phyloP scores from a whole-genome alignment of 208 protist species.

The Leishmania amazonensis region DNA sequence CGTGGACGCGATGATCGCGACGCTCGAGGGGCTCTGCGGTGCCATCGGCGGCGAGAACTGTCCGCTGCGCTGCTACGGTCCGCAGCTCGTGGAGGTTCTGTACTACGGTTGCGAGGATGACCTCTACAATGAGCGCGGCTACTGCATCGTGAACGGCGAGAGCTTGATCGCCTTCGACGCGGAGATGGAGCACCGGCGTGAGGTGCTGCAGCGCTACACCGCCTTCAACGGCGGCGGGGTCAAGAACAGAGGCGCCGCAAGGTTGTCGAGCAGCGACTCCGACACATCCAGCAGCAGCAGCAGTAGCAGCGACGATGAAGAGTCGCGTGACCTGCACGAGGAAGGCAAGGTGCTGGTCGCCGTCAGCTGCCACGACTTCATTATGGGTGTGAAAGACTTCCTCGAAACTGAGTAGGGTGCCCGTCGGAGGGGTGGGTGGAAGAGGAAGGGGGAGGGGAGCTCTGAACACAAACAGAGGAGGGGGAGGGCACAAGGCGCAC shows the following conservation, averaged over 20 bases:
- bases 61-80: slow-evolving; percentile 49
- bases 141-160: slow-evolving; percentile 80
- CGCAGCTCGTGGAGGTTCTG: slow-evolving; percentile 66
- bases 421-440: not conserved
- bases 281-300: slow-evolving; percentile 2
- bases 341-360: slow-evolving; percentile 66
- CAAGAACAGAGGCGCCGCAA: not conserved
- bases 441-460: not conserved
- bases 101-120: slow-evolving; percentile 76
- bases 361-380: slow-evolving; percentile 55
- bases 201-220: slow-evolving; percentile 40
- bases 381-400: slow-evolving; percentile 63
- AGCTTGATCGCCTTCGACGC: slow-evolving; percentile 70
- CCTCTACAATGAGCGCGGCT: slow-evolving; percentile 70
- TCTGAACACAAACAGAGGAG: not conserved
- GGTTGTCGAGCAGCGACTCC: slow-evolving; percentile 17
- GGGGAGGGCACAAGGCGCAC: not conserved
- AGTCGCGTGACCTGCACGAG: slow-evolving; percentile 39
- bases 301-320: slow-evolving; percentile 21
- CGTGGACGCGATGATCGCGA: slow-evolving; percentile 72
- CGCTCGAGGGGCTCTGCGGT: slow-evolving; percentile 65
- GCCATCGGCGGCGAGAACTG: slow-evolving; percentile 49
- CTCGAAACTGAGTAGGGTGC: slow-evolving; percentile 33
- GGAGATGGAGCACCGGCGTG: slow-evolving; percentile 30
- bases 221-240: slow-evolving; percentile 22